These are phyloP conservation scores for Tolypocladium endophyticum DNA, from an alignment of 2,329 filamentous ascomycete genomes.

Conservation along the genomic window DNA sequence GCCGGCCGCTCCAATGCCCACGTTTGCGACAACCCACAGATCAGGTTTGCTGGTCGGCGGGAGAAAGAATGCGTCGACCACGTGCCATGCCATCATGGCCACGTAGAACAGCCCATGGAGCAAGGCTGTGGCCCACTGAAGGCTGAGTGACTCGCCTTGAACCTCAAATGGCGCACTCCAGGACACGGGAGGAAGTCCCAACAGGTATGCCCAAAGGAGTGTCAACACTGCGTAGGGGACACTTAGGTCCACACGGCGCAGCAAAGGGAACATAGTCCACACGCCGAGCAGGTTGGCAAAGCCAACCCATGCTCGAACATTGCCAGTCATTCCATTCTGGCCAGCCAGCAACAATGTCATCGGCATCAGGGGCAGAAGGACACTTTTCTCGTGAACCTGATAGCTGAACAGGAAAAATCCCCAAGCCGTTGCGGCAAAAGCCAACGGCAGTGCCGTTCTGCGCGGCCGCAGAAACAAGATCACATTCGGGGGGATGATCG, in stretches of 20 bases:
- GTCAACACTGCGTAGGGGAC: constrained; percentile 81
- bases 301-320: constrained; percentile 82
- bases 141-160: constrained; percentile 27
- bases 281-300: constrained; percentile 83
- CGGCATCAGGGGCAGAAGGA: constrained; percentile 80
- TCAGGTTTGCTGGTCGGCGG: constrained; percentile 76
- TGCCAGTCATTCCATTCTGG: constrained; percentile 64
- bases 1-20: constrained; percentile 72
- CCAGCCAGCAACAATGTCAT: constrained; percentile 83
- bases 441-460: constrained; percentile 66
- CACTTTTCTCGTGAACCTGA: constrained; percentile 97
- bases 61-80: constrained; percentile 55
- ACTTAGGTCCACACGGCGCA: constrained; percentile 72
- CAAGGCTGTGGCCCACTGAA: constrained; percentile 48
- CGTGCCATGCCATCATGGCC: constrained; percentile 72
- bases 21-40: constrained; percentile 88
- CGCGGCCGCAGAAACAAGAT: constrained; percentile 71
- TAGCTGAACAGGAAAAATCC: constrained; percentile 97
- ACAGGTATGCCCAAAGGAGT: constrained; percentile 80
- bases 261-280: constrained; percentile 90
- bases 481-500: constrained; percentile 69
- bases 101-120: constrained; percentile 69
- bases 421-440: constrained; percentile 80
- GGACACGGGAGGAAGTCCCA: constrained; percentile 74
- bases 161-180: constrained; percentile 57